A percentile compares a stretch with the other conserved stretches of the same genome.
These are phyloP conservation scores for Hypocrella siamensis DNA, from an alignment of 2,329 filamentous ascomycete species.

Conservation along the genomic window DNA sequence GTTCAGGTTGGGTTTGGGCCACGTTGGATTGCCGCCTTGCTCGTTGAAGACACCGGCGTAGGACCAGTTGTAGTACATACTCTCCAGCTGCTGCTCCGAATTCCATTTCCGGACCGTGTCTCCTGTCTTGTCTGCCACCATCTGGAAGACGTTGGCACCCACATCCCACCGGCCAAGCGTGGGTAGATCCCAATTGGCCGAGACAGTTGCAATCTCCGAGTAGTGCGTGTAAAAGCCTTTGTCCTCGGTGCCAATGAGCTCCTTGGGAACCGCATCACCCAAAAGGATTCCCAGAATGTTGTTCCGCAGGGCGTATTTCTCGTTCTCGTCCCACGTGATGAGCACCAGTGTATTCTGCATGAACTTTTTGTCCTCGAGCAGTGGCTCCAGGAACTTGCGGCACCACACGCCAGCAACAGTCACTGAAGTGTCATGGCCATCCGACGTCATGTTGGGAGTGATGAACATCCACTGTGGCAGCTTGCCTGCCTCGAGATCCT, in stretches of 20 bases:
- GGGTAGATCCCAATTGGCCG: slow-evolving; percentile 54
- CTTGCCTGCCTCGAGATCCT: slow-evolving; percentile 44
- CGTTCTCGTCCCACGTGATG: slow-evolving; percentile 67
- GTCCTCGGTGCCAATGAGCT: slow-evolving; percentile 54
- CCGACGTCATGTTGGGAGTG: slow-evolving; percentile 60
- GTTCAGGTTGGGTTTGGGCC: slow-evolving; percentile 24
- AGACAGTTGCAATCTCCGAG: slow-evolving; percentile 48
- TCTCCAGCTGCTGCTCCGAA: slow-evolving; percentile 16
- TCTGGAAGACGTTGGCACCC: slow-evolving; percentile 51
- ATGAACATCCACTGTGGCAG: slow-evolving; percentile 62
- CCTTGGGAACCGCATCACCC: slow-evolving; percentile 53
- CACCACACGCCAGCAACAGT: slow-evolving; percentile 55
- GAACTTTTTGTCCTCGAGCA: slow-evolving; percentile 54
- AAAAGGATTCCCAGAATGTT: slow-evolving; percentile 54
- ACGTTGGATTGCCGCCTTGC: slow-evolving; percentile 16
- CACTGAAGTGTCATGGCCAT: slow-evolving; percentile 61
- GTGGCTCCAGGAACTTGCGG: slow-evolving; percentile 50
- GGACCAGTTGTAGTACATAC: slow-evolving; percentile 35
- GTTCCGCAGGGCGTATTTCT: slow-evolving; percentile 52
- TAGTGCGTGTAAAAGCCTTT: slow-evolving; percentile 59
- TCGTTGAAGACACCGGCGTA: slow-evolving; percentile 34
- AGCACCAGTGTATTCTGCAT: slow-evolving; percentile 62
- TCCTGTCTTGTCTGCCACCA: slow-evolving; percentile 45
- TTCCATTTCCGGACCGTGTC: slow-evolving; percentile 29
- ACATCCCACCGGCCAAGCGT: slow-evolving; percentile 59